These are phyloP conservation scores for Daldinia grandis DNA, from an alignment of 495 filamentous ascomycete genomes.

Conservation along the genomic window DNA sequence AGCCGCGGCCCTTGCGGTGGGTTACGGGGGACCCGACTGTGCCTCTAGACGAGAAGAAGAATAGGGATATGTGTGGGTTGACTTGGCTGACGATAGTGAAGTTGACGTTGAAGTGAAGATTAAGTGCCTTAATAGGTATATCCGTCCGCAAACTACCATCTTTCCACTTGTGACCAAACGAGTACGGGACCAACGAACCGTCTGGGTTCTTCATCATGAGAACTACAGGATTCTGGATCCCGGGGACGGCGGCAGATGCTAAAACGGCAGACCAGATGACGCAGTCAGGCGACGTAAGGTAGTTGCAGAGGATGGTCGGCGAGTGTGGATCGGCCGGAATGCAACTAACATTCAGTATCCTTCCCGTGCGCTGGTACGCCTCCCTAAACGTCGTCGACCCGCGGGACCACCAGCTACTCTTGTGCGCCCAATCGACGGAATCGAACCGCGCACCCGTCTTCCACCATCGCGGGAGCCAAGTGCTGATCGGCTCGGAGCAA, in stretches of 20 bases:
- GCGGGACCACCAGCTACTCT: conserved; percentile 86
- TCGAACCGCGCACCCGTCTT: conserved; percentile 93
- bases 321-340: conserved; percentile 97
- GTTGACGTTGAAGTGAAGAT: conserved; percentile 96
- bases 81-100: conserved; percentile 97
- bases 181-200: conserved; percentile 80
- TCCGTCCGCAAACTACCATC: conserved; percentile 93
- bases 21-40: conserved; percentile 92
- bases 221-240: conserved; percentile 94
- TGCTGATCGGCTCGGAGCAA: conserved; percentile 77
- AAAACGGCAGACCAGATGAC: conserved; percentile 98
- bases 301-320: conserved; percentile 90
- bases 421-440: conserved; percentile 86
- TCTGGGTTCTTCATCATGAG: conserved; percentile 90
- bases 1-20: conserved; percentile 90
- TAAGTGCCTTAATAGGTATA: conserved; percentile 91
- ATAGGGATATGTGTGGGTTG: conserved; percentile 96
- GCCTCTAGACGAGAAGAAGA: conserved; percentile 96
- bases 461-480: conserved; percentile 87
- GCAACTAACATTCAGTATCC: conserved; percentile 94
- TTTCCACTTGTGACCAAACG: conserved; percentile 98
- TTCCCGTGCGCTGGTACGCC: conserved; percentile 91
- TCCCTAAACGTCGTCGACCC: conserved; percentile 94
- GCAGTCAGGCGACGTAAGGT: conserved; percentile 92
- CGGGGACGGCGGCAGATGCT: conserved; percentile 94